Base-by-base conservation (phyloP, 371 early-diverging fungal species). In the Smittium mucronatum region DNA sequence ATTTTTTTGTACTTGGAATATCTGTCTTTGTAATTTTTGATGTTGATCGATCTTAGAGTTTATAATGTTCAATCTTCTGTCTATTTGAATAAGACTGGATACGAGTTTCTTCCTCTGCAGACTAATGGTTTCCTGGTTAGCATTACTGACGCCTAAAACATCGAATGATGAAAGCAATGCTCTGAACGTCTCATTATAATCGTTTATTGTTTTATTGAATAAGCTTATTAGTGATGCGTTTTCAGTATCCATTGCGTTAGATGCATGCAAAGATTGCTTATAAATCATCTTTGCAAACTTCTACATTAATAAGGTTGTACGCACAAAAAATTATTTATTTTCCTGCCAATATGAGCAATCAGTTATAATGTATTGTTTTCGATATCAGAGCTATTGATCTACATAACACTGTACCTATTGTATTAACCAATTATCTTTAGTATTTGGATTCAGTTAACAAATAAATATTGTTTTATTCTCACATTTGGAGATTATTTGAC, bases 201-300 rank as follows among this genome's bases (percentile, higher is more conserved):
- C 79, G 57, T 67, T 36, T 28, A 78, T 64, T 32, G 74, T 35
- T 57, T 61, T 66, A 34, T 78, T 66, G 5, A 76, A 70, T 26
- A 78, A 36, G 11, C 59, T 78, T 17, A 77, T 75, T 28, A 78
- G 73, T 16, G 78, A 75, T 0, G 61, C 59, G 35, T 78, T 71
- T 35, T 71, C 69, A 36, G 34, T 16, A 29, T 75, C 71, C 76
- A 78, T 78, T 34, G 26, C 69, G 26, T 31, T 57, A 68, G 31
- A 67, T 33, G 28, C 26, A 64, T 28, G 57, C n/a, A n/a, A n/a
- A 17, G 17, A 17, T 57, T n/a, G 17, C 57, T 57, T 57, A 17
- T 57, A n/a, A 17, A 17, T n/a, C n/a, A n/a, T n/a, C n/a, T n/a
- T n/a, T n/a, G n/a, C n/a, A n/a, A n/a, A n/a, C n/a, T n/a, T n/a